These are phyloP conservation scores for Penstemon eatonii DNA, from an alignment of 257 asterid genomes.

Conservation along the genomic window DNA sequence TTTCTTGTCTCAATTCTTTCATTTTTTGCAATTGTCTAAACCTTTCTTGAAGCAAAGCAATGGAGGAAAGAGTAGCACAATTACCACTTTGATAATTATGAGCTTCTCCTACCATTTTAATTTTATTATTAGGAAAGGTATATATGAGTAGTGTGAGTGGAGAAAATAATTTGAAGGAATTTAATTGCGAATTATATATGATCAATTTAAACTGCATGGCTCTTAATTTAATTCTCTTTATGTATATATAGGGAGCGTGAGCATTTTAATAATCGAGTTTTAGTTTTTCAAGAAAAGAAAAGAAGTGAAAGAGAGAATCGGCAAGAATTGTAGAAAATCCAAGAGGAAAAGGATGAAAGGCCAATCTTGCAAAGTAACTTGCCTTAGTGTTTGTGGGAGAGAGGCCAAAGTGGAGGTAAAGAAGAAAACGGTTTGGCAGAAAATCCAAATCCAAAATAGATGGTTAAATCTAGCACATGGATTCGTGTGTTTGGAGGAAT, in stretches of 20 bases:
- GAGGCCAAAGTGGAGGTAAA: conserved; percentile 48
- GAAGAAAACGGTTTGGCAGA: conserved; percentile 44
- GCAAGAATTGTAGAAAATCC: conserved; percentile 46
- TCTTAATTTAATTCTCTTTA: neutral
- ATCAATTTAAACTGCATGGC: conserved; percentile 25
- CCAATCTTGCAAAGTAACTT: conserved; percentile 36
- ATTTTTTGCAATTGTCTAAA: conserved; percentile 47
- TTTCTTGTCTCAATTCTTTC: conserved; percentile 52
- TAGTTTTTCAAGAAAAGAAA: conserved; percentile 31
- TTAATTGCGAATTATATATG: neutral
- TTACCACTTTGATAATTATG: neutral
- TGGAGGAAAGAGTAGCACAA: conserved; percentile 36
- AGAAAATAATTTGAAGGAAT: neutral
- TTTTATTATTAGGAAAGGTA: conserved; percentile 2
- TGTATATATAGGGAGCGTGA: neutral
- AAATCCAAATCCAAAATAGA: conserved; percentile 52
- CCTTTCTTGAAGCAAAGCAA: conserved; percentile 56
- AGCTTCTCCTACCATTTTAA: conserved; percentile 31
- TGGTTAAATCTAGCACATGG: conserved; percentile 61
- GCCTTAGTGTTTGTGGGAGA: conserved; percentile 29
- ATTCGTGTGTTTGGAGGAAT: conserved; percentile 71
- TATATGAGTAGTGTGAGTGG: neutral
- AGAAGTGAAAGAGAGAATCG: conserved; percentile 40
- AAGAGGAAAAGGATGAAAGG: conserved; percentile 50
- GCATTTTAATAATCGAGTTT: neutral